Conservation (phyloP, 1,284 basidiomycete species). For the Puccinia sorghi region DNA sequence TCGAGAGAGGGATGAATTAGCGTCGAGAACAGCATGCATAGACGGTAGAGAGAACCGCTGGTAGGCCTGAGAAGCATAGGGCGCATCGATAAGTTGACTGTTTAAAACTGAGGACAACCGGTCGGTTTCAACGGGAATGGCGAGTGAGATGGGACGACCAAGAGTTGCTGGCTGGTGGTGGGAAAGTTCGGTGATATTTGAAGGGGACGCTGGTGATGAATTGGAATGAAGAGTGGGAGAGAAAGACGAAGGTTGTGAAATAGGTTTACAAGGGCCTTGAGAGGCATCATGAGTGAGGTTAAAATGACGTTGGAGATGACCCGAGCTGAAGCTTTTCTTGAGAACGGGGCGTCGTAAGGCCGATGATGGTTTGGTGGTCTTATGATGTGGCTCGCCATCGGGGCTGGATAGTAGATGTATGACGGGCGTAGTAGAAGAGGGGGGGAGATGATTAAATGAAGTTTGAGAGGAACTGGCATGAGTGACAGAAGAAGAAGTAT, state of each 20-base stretch:
- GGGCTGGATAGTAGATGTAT: neutral
- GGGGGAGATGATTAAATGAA: conserved; percentile 6
- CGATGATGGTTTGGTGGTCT: neutral
- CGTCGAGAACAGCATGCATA: conserved; percentile 21
- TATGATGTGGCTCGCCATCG: neutral
- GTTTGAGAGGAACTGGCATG: conserved; percentile 14
- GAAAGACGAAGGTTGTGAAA: conserved; percentile 2
- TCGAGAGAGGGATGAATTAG: neutral
- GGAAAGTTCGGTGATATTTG: neutral
- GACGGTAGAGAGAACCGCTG: conserved; percentile 15
- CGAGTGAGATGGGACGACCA: neutral
- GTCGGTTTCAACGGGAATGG: neutral
- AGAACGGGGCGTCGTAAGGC: conserved; percentile 15
- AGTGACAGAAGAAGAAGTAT: conserved; percentile 2
- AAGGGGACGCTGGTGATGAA: neutral
- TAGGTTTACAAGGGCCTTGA: conserved; percentile 17
- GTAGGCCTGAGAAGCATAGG: neutral
- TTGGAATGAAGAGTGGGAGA: conserved; percentile 4
- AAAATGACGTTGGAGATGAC: conserved; percentile 11
- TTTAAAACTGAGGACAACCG: too few relatives aligned
- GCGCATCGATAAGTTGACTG: neutral
- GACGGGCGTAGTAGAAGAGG: neutral
- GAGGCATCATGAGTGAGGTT: neutral
- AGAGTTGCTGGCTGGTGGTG: neutral
- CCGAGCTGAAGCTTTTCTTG: conserved; percentile 45